These are phyloP conservation scores for Auricularia heimuer DNA, from an alignment of 768 basidiomycete genomes.

Conservation along the genomic window DNA sequence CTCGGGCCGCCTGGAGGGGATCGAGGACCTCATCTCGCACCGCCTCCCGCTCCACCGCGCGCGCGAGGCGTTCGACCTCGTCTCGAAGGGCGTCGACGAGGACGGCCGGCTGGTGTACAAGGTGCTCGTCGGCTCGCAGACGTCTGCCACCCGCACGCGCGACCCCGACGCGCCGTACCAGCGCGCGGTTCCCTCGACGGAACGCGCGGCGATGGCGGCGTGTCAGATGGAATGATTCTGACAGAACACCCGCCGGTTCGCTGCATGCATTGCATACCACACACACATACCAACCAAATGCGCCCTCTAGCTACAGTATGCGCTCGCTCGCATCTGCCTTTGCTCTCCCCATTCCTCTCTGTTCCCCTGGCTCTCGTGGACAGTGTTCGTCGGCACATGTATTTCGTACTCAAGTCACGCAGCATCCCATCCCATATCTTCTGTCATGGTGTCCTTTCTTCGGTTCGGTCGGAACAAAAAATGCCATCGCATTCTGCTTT, in stretches of 20 bases:
- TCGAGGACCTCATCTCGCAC: conserved; percentile 73
- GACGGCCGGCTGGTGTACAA: conserved; percentile 79
- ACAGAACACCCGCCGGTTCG: background rate
- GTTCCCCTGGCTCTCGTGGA: no score
- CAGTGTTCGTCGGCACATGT: no score
- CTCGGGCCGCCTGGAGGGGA: conserved; percentile 51
- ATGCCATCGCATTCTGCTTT: no score
- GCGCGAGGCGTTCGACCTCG: conserved; percentile 69
- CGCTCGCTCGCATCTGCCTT: no score
- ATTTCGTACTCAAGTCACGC: no score
- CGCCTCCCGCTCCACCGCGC: conserved; percentile 57
- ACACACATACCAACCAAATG: background rate
- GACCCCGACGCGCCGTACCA: background rate
- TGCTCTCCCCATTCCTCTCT: no score
- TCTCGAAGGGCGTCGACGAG: conserved; percentile 69
- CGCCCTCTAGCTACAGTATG: no score
- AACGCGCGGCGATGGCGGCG: background rate
- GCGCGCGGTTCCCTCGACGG: background rate
- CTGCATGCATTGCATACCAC: background rate
- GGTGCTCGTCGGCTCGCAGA: conserved; percentile 54
- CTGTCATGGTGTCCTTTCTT: no score
- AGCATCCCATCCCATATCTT: no score
- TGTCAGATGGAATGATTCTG: background rate
- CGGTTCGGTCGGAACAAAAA: no score
- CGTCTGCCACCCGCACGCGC: background rate